Conservation (phyloP, 2,329 filamentous ascomycete species). For the Aureobasidium sp. region DNA sequence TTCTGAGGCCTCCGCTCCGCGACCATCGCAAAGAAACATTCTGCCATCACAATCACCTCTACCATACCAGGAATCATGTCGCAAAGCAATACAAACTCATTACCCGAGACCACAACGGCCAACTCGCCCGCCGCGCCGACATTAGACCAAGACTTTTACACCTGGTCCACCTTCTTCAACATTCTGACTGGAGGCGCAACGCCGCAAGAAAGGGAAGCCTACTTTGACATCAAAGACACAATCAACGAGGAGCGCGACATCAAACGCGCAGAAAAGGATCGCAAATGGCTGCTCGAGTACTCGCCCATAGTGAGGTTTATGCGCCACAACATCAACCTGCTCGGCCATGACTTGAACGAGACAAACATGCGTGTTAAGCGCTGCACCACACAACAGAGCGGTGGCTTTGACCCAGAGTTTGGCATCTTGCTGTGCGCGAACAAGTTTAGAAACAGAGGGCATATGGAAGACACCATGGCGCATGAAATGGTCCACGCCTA, state of each 20-base stretch:
- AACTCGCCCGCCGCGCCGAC: conserved; percentile 13
- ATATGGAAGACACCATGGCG: conserved; percentile 64
- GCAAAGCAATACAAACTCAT: conserved; percentile 11
- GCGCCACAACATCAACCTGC: conserved; percentile 66
- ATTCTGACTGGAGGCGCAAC: conserved; percentile 69
- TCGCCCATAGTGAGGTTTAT: conserved; percentile 84
- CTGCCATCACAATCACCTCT: background rate
- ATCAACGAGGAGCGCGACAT: conserved; percentile 72
- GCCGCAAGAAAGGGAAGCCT: conserved; percentile 60
- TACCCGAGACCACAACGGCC: conserved; percentile 6
- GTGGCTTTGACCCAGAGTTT: conserved; percentile 78
- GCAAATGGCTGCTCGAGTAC: conserved; percentile 76
- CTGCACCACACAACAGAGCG: conserved; percentile 64
- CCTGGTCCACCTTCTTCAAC: conserved; percentile 78
- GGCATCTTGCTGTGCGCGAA: conserved; percentile 93
- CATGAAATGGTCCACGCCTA: conserved; percentile 19
- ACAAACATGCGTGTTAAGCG: conserved; percentile 74
- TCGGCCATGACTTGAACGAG: conserved; percentile 67
- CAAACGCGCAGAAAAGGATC: conserved; percentile 68
- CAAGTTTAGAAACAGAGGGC: conserved; percentile 67
- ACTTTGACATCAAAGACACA: conserved; percentile 67
- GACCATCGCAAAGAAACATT: background rate
- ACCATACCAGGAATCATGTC: background rate
- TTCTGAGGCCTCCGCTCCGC: conserved; percentile 2
- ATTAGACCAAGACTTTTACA: conserved; percentile 35